phyloP scores from a whole-genome alignment of 768 basidiomycete species.

The Mycena venus region DNA sequence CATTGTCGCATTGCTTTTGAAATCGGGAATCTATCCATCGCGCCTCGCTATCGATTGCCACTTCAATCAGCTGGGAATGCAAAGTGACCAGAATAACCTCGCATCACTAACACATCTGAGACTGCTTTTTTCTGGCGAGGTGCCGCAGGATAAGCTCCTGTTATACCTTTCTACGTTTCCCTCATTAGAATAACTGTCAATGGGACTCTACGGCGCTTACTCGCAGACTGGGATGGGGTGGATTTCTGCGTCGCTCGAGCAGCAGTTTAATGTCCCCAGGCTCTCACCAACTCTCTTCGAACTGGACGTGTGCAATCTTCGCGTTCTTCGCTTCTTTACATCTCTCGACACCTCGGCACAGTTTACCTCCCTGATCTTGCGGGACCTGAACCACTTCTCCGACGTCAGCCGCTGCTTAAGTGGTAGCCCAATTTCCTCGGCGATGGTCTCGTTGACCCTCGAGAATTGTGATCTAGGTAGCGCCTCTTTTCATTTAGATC shows the following conservation, averaged over 20 bases:
- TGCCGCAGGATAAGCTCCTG: not conserved
- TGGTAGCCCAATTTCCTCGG: not conserved
- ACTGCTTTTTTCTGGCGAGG: not conserved
- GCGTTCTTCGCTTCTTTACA: not conserved
- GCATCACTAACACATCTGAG: conserved; percentile 2
- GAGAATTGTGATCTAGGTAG: not conserved
- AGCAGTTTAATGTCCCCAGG: not conserved
- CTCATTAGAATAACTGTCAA: not conserved
- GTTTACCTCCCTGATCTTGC: not conserved
- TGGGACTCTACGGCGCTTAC: no score
- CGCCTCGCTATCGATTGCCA: conserved; percentile 14
- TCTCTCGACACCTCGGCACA: not conserved
- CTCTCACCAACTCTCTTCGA: not conserved
- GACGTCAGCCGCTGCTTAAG: not conserved
- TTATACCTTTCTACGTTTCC: not conserved
- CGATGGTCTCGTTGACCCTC: not conserved
- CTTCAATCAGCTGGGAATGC: conserved; percentile 1
- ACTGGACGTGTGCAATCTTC: not conserved
- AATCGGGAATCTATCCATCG: not conserved
- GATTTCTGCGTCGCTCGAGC: not conserved
- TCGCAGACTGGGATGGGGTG: not conserved
- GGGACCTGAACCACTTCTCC: not conserved
- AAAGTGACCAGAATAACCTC: not conserved
- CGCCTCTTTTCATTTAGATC: not conserved
- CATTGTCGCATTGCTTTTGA: not conserved